A percentile compares a stretch with the other conserved stretches of the same genome.
These are phyloP conservation scores for Prunus salicina DNA, from an alignment of 306 rosid species.

Conservation along the genomic window DNA sequence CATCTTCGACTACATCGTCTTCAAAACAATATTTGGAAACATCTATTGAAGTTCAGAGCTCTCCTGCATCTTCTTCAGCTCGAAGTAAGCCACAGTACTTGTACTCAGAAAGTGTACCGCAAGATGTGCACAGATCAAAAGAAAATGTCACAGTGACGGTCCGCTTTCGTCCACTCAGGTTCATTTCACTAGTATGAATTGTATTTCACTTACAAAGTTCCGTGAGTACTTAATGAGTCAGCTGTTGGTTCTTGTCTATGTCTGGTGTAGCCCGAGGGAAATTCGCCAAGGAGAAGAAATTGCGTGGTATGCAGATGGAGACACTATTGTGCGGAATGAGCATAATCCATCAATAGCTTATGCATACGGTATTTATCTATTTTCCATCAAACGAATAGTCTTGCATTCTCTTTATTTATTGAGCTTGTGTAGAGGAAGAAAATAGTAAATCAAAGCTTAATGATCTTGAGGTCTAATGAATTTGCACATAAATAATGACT, in stretches of 20 bases:
- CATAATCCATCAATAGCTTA: slow-evolving; percentile 88
- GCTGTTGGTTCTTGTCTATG: slow-evolving; percentile 10
- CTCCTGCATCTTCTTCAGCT: slow-evolving; percentile 91
- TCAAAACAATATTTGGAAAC: slow-evolving; percentile 72
- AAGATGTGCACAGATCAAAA: slow-evolving; percentile 49
- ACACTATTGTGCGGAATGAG: slow-evolving; percentile 85
- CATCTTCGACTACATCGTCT: slow-evolving; percentile 85
- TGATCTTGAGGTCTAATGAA: slow-evolving; percentile 23
- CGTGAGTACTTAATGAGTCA: slow-evolving; percentile 11
- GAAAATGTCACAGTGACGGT: slow-evolving; percentile 98
- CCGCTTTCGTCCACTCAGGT: slow-evolving; percentile 95
- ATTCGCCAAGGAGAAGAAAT: slow-evolving; percentile 97
- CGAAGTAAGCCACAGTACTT: slow-evolving; percentile 74
- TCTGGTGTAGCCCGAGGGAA: slow-evolving; percentile 68
- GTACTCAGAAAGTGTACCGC: slow-evolving; percentile 49
- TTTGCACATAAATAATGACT: background rate
- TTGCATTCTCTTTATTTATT: background rate
- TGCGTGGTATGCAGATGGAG: slow-evolving; percentile 99
- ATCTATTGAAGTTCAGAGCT: slow-evolving; percentile 67
- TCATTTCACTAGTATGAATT: slow-evolving; percentile 13
- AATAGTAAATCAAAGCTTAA: background rate
- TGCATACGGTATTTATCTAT: slow-evolving; percentile 72
- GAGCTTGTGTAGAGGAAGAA: background rate
- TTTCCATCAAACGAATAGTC: background rate
- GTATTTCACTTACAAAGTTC: slow-evolving; percentile 1